These are phyloP conservation scores for Citrullus amarus DNA, from an alignment of 306 rosid species.

Conservation along the genomic window DNA sequence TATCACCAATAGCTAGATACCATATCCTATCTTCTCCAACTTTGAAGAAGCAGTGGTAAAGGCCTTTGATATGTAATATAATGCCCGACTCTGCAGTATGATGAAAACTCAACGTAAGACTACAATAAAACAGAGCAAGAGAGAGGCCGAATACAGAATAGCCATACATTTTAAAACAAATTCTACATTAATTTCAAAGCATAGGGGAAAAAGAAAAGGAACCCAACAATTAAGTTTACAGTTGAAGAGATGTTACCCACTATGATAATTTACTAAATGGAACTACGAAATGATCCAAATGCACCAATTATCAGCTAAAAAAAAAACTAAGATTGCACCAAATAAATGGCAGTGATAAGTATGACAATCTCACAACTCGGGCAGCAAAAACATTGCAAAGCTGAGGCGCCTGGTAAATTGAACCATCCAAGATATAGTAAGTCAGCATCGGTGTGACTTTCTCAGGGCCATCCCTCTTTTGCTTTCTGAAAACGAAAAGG, in stretches of 20 bases:
- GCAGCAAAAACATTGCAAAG: constrained; percentile 88
- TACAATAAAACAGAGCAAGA: neutral
- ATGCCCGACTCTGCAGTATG: constrained; percentile 64
- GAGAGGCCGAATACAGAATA: neutral
- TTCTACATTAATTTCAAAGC: neutral
- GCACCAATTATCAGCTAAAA: neutral
- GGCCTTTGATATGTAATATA: constrained; percentile 68
- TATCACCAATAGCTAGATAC: constrained; percentile 18
- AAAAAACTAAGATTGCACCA: neutral
- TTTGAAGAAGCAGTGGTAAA: constrained; percentile 82
- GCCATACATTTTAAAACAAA: neutral
- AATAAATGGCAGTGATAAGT: neutral
- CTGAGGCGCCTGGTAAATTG: constrained; percentile 88
- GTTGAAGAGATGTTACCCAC: neutral
- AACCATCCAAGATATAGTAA: constrained; percentile 78
- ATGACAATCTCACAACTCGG: constrained; percentile 43
- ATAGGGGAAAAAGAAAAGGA: neutral
- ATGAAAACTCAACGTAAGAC: constrained; percentile 1
- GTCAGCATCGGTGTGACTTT: constrained; percentile 79
- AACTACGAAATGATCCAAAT: neutral
- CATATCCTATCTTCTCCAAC: constrained; percentile 90
- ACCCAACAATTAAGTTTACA: neutral
- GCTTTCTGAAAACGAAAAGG: constrained; percentile 69
- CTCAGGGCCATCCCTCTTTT: constrained; percentile 85
- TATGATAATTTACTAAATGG: neutral